These are phyloP conservation scores for Phytophthora megakarya DNA, from an alignment of 352 stramenopile genomes.

Conservation along the genomic window DNA sequence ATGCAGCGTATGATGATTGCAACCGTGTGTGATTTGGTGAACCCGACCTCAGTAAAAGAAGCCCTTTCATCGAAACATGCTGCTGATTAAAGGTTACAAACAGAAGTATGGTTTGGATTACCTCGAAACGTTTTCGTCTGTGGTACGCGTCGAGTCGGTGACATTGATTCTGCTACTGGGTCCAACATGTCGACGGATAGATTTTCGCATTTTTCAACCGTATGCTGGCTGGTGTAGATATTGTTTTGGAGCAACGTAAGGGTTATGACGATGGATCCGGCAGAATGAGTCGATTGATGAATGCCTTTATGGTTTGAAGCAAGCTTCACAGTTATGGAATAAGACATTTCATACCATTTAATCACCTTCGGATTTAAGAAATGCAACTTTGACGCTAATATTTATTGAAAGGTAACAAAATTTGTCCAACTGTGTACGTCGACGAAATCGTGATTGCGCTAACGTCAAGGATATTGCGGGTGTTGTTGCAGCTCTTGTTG, in stretches of 20 bases:
- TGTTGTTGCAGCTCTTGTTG: background rate
- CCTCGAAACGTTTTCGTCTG: too few species aligned
- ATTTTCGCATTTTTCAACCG: too few species aligned
- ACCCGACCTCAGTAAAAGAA: background rate
- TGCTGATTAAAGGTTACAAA: background rate
- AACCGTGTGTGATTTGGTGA: background rate
- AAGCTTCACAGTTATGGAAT: conserved; percentile 1
- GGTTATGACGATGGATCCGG: too few species aligned
- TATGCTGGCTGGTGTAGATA: too few species aligned
- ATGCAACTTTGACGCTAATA: background rate
- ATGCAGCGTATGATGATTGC: too few species aligned
- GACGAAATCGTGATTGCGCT: conserved; percentile 4
- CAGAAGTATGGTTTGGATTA: conserved; percentile 12
- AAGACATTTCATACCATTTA: conserved; percentile 3
- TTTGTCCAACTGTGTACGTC: conserved; percentile 1
- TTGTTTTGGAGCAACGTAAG: too few species aligned
- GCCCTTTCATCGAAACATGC: background rate
- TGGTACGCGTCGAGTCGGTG: too few species aligned
- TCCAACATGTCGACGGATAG: too few species aligned
- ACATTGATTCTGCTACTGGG: too few species aligned
- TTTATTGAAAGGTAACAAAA: background rate
- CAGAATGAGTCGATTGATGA: background rate
- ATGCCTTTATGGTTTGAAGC: conserved; percentile 11
- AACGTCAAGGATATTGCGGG: background rate
- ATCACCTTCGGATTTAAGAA: background rate